Evolutionary conservation across 805 yeast genomes (phyloP).

Genomic region (Candida dendrica): DNA sequence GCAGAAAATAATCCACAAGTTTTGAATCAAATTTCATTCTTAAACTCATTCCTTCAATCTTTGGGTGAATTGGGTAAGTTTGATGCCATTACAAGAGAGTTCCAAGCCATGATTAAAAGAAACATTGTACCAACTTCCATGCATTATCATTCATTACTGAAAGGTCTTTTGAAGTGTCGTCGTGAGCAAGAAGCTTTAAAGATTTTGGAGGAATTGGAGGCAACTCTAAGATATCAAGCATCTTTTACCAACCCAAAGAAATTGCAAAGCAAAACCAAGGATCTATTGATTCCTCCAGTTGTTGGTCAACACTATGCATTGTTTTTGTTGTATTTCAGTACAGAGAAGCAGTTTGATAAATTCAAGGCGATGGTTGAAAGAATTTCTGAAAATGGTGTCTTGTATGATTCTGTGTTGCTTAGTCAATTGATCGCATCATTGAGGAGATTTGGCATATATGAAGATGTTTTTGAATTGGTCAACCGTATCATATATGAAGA

Average conservation of each 20-base stretch:
- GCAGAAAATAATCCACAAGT: conserved; percentile 8
- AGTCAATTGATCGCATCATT: conserved; percentile 30
- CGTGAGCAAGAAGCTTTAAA: conserved; percentile 21
- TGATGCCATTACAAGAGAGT: conserved; percentile 5
- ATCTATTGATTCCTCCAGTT: conserved; percentile 27
- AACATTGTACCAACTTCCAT: conserved; percentile 13
- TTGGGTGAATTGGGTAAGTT: conserved; percentile 12
- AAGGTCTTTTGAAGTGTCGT: conserved; percentile 14
- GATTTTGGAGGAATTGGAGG: conserved; percentile 26
- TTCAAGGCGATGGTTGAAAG: conserved; percentile 23
- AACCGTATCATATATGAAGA: conserved; percentile 21
- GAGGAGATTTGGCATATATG: conserved; percentile 20
- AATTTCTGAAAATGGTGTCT: conserved; percentile 24
- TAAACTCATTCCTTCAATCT: conserved; percentile 12
- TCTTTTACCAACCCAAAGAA: not conserved
- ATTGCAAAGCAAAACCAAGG: conserved; percentile 3
- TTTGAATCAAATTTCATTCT: conserved; percentile 12
- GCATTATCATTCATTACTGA: conserved; percentile 19
- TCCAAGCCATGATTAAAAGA: conserved; percentile 6
- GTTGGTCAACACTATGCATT: conserved; percentile 34
- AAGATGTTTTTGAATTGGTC: conserved; percentile 25
- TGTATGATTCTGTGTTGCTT: conserved; percentile 28
- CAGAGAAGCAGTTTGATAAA: conserved; percentile 17
- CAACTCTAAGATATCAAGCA: conserved; percentile 3
- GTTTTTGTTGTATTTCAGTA: conserved; percentile 28